Evolutionary conservation across 2,329 filamentous ascomycete genomes (phyloP).

Genomic region (Didymella pinodella): DNA sequence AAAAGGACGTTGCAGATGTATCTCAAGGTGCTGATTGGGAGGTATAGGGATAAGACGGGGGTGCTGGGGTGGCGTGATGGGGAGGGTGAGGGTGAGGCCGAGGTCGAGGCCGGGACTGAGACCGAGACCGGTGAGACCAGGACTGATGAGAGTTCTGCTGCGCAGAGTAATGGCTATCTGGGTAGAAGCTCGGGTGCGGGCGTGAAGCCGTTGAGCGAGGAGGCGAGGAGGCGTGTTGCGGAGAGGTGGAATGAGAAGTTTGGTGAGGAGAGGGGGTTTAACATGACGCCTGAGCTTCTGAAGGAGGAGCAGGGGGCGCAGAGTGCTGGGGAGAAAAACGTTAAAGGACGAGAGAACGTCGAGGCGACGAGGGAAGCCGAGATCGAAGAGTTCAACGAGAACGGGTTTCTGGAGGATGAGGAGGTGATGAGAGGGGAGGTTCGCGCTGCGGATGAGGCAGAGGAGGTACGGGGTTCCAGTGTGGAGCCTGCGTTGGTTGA

Average conservation of each 20-base stretch:
- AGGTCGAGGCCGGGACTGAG: not conserved
- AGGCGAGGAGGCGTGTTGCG: slow-evolving; percentile 38
- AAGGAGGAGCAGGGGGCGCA: not conserved
- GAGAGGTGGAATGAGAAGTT: slow-evolving; percentile 33
- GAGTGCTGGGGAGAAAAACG: too few relatives aligned
- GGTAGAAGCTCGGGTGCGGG: not conserved
- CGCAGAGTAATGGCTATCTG: too few relatives aligned
- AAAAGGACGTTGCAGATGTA: slow-evolving; percentile 35
- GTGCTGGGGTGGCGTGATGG: not conserved
- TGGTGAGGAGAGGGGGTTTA: slow-evolving; percentile 10
- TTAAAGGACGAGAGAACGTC: too few relatives aligned
- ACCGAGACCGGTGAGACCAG: too few relatives aligned
- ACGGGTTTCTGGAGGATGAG: not conserved
- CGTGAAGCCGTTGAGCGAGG: slow-evolving; percentile 11
- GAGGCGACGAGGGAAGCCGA: not conserved
- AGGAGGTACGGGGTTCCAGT: too few relatives aligned
- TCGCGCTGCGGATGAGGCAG: not conserved
- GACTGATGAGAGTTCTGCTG: too few relatives aligned
- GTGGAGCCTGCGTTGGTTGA: too few relatives aligned
- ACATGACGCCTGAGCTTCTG: slow-evolving; percentile 1
- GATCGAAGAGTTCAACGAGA: not conserved
- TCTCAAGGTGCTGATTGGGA: slow-evolving; percentile 36
- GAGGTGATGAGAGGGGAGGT: not conserved
- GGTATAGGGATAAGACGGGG: slow-evolving; percentile 32
- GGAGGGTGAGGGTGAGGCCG: too few relatives aligned